Evolutionary conservation across 2,329 filamentous ascomycete genomes (phyloP).

Genomic region (Trichoderma polysporum): DNA sequence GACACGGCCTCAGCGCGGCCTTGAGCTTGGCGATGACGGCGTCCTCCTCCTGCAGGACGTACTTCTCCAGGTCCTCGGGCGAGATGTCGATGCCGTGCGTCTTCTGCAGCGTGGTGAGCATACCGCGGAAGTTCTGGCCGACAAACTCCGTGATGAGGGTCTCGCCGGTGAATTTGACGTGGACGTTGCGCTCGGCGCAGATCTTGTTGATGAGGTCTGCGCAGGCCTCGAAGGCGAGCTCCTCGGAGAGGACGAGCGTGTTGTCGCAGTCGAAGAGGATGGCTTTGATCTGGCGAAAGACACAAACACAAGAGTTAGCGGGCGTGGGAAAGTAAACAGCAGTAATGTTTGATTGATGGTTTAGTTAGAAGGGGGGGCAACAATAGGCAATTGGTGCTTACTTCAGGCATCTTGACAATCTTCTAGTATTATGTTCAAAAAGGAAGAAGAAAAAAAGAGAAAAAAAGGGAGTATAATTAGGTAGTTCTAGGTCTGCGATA

Average conservation of each 20-base stretch:
- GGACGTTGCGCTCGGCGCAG: constrained; percentile 63
- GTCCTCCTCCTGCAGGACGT: constrained; percentile 76
- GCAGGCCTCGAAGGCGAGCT: constrained; percentile 87
- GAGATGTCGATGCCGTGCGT: constrained; percentile 72
- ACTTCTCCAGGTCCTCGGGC: constrained; percentile 67
- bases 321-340: background rate
- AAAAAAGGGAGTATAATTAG: background rate
- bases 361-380: background rate
- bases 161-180: constrained; percentile 71
- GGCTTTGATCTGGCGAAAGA: constrained; percentile 55
- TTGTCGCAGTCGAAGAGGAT: constrained; percentile 82
- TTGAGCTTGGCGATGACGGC: constrained; percentile 79
- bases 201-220: constrained; percentile 87
- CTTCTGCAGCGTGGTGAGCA: constrained; percentile 74
- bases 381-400: constrained; percentile 23
- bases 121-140: constrained; percentile 91
- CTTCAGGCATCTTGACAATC: constrained; percentile 36
- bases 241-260: constrained; percentile 89
- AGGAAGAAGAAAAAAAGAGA: background rate
- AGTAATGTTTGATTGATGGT: too few species aligned
- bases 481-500: background rate
- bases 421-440: background rate
- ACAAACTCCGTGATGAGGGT: constrained; percentile 84
- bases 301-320: background rate
- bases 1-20: constrained; percentile 65